Evolutionary conservation across 2,329 filamentous ascomycete species (phyloP).

Genomic region (Drechslerella stenobrocha): DNA sequence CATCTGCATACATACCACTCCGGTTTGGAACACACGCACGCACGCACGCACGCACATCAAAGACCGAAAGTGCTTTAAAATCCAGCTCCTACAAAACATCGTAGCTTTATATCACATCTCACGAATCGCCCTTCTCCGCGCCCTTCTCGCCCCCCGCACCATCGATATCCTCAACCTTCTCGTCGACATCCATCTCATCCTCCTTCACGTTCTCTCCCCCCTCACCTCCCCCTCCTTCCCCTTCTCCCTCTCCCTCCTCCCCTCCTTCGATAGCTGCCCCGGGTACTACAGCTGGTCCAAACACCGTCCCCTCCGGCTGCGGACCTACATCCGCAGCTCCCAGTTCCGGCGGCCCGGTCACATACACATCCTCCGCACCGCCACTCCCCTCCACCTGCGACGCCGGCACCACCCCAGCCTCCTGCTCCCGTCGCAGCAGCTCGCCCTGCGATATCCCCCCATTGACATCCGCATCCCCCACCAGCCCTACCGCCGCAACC

Average conservation of each 20-base stretch:
- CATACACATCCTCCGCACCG: slow-evolving; percentile 65
- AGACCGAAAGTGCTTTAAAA: not conserved
- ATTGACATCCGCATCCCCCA: slow-evolving; percentile 54
- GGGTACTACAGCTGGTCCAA: no score
- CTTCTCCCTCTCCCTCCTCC: slow-evolving; percentile 37
- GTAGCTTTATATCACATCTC: slow-evolving; percentile 24
- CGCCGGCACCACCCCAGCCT: slow-evolving; percentile 74
- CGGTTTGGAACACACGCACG: no score
- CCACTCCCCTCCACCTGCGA: slow-evolving; percentile 57
- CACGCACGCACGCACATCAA: not conserved
- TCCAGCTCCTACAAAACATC: slow-evolving; percentile 20
- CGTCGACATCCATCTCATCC: slow-evolving; percentile 45
- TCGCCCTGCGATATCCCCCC: slow-evolving; percentile 77
- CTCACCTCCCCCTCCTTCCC: slow-evolving; percentile 25
- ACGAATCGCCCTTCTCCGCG: slow-evolving; percentile 7
- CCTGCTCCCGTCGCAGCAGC: slow-evolving; percentile 81
- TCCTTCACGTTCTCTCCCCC: slow-evolving; percentile 7
- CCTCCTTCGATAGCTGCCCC: no score
- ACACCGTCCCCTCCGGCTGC: slow-evolving; percentile 59
- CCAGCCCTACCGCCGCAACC: slow-evolving; percentile 22
- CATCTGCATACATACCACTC: no score
- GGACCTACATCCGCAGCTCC: slow-evolving; percentile 85
- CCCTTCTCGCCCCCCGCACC: slow-evolving; percentile 7
- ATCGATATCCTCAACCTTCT: slow-evolving; percentile 38
- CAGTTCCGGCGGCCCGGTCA: slow-evolving; percentile 79